Percentiles rank a stretch among this genome's conserved stretches.
Evolutionary conservation across 257 asterid genomes (phyloP).

Genomic region (Ilex aquifolium): DNA sequence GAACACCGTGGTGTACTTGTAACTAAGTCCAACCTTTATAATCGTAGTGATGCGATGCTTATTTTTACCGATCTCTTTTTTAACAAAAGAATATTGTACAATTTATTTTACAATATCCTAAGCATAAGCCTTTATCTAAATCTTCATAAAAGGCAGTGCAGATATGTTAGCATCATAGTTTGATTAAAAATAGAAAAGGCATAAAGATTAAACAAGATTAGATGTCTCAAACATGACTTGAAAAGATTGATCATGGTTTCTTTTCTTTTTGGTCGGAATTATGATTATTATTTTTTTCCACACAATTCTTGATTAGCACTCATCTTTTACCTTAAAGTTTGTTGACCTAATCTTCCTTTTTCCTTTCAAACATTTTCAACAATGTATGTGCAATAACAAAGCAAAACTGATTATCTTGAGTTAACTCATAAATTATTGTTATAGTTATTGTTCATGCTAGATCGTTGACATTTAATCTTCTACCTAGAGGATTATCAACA

Average conservation of each 20-base stretch:
- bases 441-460: no score
- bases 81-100: background rate
- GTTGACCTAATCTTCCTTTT: background rate
- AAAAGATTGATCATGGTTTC: background rate
- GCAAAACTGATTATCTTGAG: no score
- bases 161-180: background rate
- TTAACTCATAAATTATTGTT: no score
- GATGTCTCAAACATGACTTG: background rate
- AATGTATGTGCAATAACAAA: no score
- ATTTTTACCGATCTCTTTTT: no score
- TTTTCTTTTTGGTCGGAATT: background rate
- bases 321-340: background rate
- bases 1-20: no score
- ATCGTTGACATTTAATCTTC: no score
- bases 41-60: no score
- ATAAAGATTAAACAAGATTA: background rate
- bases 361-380: no score
- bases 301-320: background rate
- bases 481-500: no score
- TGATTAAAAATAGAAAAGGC: background rate
- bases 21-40: no score
- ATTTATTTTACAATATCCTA: no score
- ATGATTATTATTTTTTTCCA: background rate
- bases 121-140: background rate
- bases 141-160: background rate